These are phyloP conservation scores for Fusarium bactridioides DNA, from an alignment of 2,329 filamentous ascomycete species.

Conservation along the genomic window DNA sequence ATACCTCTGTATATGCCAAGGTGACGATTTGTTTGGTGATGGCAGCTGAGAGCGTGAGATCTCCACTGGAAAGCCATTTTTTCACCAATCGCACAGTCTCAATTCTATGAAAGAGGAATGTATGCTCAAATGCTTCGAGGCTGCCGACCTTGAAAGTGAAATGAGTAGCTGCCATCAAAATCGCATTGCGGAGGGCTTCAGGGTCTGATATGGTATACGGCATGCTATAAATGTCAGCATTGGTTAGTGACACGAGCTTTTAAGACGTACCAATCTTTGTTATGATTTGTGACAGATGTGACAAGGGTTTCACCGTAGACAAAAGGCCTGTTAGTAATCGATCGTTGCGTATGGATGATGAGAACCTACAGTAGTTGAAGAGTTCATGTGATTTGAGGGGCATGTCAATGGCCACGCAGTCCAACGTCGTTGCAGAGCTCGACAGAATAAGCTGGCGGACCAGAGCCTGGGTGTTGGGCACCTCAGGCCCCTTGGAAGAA, in stretches of 20 bases:
- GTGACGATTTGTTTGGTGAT: slow-evolving; percentile 6
- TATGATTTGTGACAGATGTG: neutral
- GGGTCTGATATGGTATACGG: neutral
- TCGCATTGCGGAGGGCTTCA: neutral
- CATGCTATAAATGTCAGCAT: neutral
- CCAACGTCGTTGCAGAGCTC: neutral
- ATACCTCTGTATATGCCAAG: slow-evolving; percentile 13
- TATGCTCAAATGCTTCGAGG: slow-evolving; percentile 1
- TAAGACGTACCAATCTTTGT: neutral
- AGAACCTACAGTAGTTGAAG: slow-evolving; percentile 14
- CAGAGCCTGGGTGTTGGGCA: neutral
- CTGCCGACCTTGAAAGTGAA: slow-evolving; percentile 6
- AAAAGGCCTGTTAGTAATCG: neutral
- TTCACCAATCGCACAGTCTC: slow-evolving; percentile 12
- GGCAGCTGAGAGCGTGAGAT: neutral
- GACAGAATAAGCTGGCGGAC: neutral
- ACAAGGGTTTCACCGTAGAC: neutral
- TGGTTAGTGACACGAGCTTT: accelerated
- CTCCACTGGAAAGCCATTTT: neutral
- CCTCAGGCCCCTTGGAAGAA: neutral
- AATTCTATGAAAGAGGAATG: slow-evolving; percentile 8
- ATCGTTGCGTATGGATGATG: accelerated
- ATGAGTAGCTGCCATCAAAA: slow-evolving; percentile 12
- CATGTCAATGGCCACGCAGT: slow-evolving; percentile 5
- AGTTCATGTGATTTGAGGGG: slow-evolving; percentile 14